A percentile compares a stretch with the other conserved stretches of the same genome.
These are phyloP conservation scores for Phyllosticta capitalensis DNA, from an alignment of 2,329 filamentous ascomycete species.

Conservation along the genomic window DNA sequence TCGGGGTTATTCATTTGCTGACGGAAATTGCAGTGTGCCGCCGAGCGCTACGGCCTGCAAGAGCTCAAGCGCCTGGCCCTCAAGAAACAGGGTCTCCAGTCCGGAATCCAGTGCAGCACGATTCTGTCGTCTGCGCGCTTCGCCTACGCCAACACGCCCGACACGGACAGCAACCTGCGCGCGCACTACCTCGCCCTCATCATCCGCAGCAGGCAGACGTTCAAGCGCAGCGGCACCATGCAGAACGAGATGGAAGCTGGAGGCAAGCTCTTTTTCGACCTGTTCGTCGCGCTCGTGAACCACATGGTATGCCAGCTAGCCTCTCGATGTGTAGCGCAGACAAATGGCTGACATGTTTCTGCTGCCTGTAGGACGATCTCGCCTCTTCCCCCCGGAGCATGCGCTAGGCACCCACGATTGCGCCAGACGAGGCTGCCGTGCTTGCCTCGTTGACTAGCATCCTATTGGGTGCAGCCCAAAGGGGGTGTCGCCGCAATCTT, in stretches of 20 bases:
- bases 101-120: constrained; percentile 72
- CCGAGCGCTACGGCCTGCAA: constrained; percentile 72
- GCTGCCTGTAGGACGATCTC: background rate
- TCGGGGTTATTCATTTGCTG: background rate
- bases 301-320: constrained; percentile 56
- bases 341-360: background rate
- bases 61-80: constrained; percentile 78
- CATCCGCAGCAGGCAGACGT: constrained; percentile 76
- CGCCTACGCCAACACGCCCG: constrained; percentile 80
- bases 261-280: constrained; percentile 81
- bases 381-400: background rate
- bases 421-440: background rate
- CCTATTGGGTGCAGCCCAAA: background rate
- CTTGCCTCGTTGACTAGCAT: background rate
- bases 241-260: constrained; percentile 88
- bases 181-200: constrained; percentile 90
- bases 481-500: background rate
- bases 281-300: constrained; percentile 89
- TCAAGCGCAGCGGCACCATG: constrained; percentile 92
- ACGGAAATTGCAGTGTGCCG: constrained; percentile 51
- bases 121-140: constrained; percentile 82
- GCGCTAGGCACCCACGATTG: background rate
- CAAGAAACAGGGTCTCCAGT: constrained; percentile 81
- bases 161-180: constrained; percentile 80
- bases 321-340: background rate